Base-by-base conservation (phyloP, 2,329 filamentous ascomycete genomes). In the Sclerotinia sclerotiorum region DNA sequence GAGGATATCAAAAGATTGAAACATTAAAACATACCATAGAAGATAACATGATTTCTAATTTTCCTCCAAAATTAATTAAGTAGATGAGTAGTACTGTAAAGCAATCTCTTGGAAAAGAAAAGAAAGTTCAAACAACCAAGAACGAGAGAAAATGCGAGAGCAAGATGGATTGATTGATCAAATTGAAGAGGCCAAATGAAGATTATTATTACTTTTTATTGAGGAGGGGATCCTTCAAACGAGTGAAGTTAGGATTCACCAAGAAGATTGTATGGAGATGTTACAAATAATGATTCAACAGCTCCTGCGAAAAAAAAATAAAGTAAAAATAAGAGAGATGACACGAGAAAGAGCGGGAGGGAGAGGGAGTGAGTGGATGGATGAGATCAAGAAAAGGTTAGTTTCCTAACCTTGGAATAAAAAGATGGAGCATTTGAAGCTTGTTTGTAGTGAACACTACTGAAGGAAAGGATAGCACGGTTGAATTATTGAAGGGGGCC, bases 41-140 rank as follows among this genome's bases (percentile, higher is more conserved):
- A 62, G 58, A 48, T 44, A 49, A 49, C 58, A 62, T 62, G 44
- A 49, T 62, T 35, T 49, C 21, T 62, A 7, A 17, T 35, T 48
- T 35, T n/a, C 17, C 29, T 32, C 58, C 21, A 49, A 61, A 49
- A 24, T 24, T 49, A 27, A 63, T 42, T 1, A 10, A 63, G 32
- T 51, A 24, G 29, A 27, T 6, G 29, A 6, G 13, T 35, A 10
- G 35, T 62, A 35, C 29, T 39, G n/a, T 27, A 39, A 39, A 39
- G 21, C 19, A 62, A 39, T 51, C 60, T 51, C 48, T 49, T 24
- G 5, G 10, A 3, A 51, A 10, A 51, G 13, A 62, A 35, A 51
- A 51, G 19, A 35, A 19, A 39, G 58, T 19, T 29, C 46, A 51
- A 62, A 51, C 39, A 2, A 49, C 21, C 58, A 39, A 39, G 46